Base-by-base conservation (phyloP, 2,329 filamentous ascomycete genomes). In the Colletotrichum tanaceti region DNA sequence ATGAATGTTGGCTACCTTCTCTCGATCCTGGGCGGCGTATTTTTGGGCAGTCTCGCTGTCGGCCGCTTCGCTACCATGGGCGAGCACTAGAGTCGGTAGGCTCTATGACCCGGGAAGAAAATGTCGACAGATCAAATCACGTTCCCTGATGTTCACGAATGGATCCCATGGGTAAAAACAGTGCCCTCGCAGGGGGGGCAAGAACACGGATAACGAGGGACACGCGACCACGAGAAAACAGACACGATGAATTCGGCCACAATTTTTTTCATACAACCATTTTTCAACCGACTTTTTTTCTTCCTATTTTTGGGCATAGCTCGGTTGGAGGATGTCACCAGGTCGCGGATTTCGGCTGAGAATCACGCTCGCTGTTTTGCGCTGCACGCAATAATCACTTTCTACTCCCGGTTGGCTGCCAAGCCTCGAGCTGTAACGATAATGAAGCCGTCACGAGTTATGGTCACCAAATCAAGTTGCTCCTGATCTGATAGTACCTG, bases 1-100 rank as follows among this genome's bases (percentile, higher is more conserved):
- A 89, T 93, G 83, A 96, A 96, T 74, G 87, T 95, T 18, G 93
- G 93, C 14, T 96, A 96, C 77, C 95, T 95, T 77, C 79, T 93
- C 63, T 94, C 92, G 0, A 86, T 94, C n/a, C 84, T 96, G 7
- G 90, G 85, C 1, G 93, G 93, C 43, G 87, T 91, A 1, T 98
- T 98, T 75, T 76, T 97, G n/a, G 95, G 95, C 28, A 96, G 96
- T 77, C 80, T 98, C 50, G 86, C 88, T 0, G 86, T 96, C 70
- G 93, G 94, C 38, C 87, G 94, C 71, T 96, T 89, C 74, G 83
- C 82, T 35, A 76, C 82, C 52, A 72, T 80, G 24, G 78, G 80
- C 16, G 86, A 87, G 62, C 87, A 90, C 75, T 84, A 75, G 70
- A 20, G 28, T 22, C n/a, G 2, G 32, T 44, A 16, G 22, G 43